These are phyloP conservation scores for Eremochloa ophiuroides DNA, from an alignment of 176 grass and related monocot genomes.

Conservation along the genomic window DNA sequence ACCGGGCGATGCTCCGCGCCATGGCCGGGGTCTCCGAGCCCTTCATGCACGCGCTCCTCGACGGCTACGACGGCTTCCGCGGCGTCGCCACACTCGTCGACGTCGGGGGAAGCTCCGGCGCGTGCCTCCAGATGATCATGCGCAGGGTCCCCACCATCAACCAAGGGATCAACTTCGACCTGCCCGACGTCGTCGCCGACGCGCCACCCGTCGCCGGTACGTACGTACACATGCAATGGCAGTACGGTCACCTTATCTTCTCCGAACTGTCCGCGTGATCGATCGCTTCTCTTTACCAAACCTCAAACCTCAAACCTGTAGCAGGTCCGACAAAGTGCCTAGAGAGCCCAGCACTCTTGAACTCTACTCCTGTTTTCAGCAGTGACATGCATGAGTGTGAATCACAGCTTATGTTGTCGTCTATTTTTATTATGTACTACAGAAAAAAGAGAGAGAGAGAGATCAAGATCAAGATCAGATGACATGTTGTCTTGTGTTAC, in stretches of 20 bases:
- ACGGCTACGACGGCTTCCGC: constrained; percentile 41
- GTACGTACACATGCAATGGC: not conserved
- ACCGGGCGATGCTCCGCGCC: constrained; percentile 66
- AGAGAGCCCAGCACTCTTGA: no score
- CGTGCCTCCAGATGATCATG: constrained; percentile 85
- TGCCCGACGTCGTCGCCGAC: constrained; percentile 69
- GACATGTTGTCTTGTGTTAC: not conserved
- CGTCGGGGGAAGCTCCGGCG: constrained; percentile 78
- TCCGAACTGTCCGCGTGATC: no score
- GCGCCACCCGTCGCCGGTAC: constrained; percentile 55
- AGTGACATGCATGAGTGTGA: no score
- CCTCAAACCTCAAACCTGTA: no score
- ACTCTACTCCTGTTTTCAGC: no score
- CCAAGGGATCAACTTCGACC: constrained; percentile 80
- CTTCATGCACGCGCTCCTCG: constrained; percentile 75
- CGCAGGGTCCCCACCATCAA: constrained; percentile 26
- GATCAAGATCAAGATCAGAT: no score
- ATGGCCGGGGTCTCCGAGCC: constrained; percentile 81
- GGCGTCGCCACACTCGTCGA: constrained; percentile 67
- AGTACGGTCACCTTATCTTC: no score
- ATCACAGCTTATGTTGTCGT: no score
- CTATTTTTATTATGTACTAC: no score
- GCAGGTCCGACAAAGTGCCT: no score
- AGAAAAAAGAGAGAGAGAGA: no score
- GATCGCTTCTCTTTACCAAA: no score